phyloP scores from a whole-genome alignment of 2,329 filamentous ascomycete species.

The Pseudocercospora macadamiae region DNA sequence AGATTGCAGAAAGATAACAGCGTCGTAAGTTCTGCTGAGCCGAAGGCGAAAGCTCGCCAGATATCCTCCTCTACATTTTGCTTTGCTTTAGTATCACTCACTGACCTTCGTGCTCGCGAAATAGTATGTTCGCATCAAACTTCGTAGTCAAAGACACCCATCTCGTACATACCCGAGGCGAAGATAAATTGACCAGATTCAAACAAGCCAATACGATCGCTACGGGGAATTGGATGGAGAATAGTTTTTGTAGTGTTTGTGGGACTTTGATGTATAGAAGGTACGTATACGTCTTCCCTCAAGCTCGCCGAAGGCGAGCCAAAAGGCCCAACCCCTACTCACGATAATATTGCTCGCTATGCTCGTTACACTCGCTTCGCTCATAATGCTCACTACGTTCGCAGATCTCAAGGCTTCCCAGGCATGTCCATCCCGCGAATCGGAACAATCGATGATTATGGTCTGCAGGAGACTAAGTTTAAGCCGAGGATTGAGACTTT shows the following conservation, averaged over 20 bases:
- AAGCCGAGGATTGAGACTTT: conserved; percentile 59
- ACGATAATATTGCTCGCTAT: no score
- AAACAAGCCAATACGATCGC: conserved; percentile 53
- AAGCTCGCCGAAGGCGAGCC: neutral
- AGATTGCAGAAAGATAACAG: conserved; percentile 61
- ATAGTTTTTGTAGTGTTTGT: conserved; percentile 63
- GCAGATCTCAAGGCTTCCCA: conserved; percentile 42
- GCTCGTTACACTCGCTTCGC: neutral
- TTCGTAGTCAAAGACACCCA: conserved; percentile 54
- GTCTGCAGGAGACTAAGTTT: conserved; percentile 59
- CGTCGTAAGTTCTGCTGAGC: conserved; percentile 41
- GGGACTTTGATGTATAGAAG: conserved; percentile 63
- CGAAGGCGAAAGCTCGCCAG: neutral
- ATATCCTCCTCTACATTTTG: neutral
- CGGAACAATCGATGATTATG: conserved; percentile 66
- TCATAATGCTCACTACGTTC: neutral
- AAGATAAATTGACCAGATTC: conserved; percentile 54
- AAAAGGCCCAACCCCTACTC: neutral
- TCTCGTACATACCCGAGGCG: conserved; percentile 56
- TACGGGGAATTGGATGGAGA: conserved; percentile 58
- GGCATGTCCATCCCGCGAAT: conserved; percentile 56
- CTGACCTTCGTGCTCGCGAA: neutral
- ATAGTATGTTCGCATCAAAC: conserved; percentile 62
- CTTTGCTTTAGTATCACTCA: neutral
- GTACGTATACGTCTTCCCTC: neutral